A percentile compares a stretch with the other conserved stretches of the same genome.
These are phyloP conservation scores for Eremochloa ophiuroides DNA, from an alignment of 176 grass and related monocot species.

Conservation along the genomic window DNA sequence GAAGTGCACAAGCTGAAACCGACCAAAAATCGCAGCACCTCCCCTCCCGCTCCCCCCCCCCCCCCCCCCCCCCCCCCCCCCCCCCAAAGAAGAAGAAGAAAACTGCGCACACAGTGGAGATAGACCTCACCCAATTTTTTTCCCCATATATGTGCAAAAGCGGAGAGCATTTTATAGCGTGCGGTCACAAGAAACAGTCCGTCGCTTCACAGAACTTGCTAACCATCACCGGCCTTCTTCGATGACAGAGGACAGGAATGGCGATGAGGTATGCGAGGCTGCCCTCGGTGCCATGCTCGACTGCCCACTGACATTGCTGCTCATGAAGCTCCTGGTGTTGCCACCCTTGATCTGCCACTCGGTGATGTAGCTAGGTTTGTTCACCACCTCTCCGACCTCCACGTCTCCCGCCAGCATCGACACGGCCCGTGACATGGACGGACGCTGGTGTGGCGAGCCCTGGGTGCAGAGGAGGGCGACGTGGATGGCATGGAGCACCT, in stretches of 20 bases:
- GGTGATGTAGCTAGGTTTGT: conserved; percentile 53
- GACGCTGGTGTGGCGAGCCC: conserved; percentile 42
- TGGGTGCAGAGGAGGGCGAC: conserved; percentile 68
- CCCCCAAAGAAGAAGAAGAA: too few relatives aligned
- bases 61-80: too few relatives aligned
- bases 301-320: conserved; percentile 8
- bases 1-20: neutral
- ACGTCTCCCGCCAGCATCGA: conserved; percentile 43
- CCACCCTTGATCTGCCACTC: conserved; percentile 61
- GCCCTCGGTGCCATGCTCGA: neutral
- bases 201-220: neutral
- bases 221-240: conserved; percentile 34
- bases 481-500: conserved; percentile 43
- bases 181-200: neutral
- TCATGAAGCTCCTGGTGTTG: conserved; percentile 28
- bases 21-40: neutral
- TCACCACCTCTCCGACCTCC: conserved; percentile 19
- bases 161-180: neutral
- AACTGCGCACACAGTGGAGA: too few relatives aligned
- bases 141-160: too few relatives aligned
- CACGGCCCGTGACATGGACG: conserved; percentile 62
- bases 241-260: conserved; percentile 29
- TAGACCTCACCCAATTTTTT: too few relatives aligned
- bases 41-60: too few relatives aligned
- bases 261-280: neutral